A percentile compares a stretch with the other conserved stretches of the same genome.
Evolutionary conservation across 225 moss, liverwort and hornwort species (phyloP).

Genomic region (Physcomitrium patens): DNA sequence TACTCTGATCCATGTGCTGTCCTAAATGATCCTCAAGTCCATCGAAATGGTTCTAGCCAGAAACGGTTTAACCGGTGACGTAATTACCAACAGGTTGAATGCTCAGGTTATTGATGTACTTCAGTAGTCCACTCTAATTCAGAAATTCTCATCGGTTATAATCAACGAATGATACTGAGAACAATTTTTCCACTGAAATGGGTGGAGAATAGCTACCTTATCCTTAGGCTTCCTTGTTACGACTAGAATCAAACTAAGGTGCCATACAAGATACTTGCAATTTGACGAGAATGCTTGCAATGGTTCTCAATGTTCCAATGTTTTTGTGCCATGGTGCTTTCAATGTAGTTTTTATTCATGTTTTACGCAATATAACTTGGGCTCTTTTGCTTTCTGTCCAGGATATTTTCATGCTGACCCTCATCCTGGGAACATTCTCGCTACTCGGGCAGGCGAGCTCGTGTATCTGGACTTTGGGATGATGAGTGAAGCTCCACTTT

Average conservation of each 20-base stretch:
- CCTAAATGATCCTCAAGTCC: background rate
- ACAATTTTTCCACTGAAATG: too few relatives aligned
- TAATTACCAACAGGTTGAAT: slow-evolving; percentile 20
- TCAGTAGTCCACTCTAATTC: slow-evolving; percentile 5
- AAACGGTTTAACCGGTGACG: background rate
- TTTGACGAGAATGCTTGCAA: too few relatives aligned
- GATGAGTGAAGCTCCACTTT: slow-evolving; percentile 77
- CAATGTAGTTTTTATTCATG: slow-evolving; percentile 6
- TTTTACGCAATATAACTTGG: slow-evolving; percentile 20
- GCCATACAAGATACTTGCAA: too few relatives aligned
- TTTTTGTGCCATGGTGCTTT: too few relatives aligned
- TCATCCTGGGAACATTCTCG: slow-evolving; percentile 69
- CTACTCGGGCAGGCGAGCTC: slow-evolving; percentile 66
- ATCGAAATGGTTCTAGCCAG: background rate
- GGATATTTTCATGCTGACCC: slow-evolving; percentile 81
- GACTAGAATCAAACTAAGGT: too few relatives aligned
- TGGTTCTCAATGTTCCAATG: too few relatives aligned
- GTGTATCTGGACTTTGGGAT: slow-evolving; percentile 77
- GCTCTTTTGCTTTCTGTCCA: slow-evolving; percentile 31
- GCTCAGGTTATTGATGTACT: background rate
- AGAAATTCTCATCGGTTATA: slow-evolving; percentile 19
- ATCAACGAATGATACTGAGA: background rate
- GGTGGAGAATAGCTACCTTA: too few relatives aligned
- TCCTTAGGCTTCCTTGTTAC: too few relatives aligned
- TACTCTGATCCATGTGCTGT: slow-evolving; percentile 3